Evolutionary conservation across 2,329 filamentous ascomycete species (phyloP), one percentile per base, ranked within the genome.

Genomic region (Diaporthe citrichinensis): DNA sequence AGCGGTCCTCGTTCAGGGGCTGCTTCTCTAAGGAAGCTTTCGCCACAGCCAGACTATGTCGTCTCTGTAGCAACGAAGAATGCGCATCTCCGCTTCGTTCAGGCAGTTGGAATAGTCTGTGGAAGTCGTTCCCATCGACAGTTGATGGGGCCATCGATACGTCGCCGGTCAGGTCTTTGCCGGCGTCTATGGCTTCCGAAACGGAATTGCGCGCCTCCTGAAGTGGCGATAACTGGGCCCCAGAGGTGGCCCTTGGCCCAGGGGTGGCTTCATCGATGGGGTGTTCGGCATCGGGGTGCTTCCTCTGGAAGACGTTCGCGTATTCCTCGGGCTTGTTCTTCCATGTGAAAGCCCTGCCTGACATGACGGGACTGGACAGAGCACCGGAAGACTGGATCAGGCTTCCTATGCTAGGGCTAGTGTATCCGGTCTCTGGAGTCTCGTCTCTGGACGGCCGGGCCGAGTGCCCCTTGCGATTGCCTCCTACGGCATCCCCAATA

Each of bases 401-500:
- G 31, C 82, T 80, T 20, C 84, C 81, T 41, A 85, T 82, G 51
- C 83, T 84, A 5, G 81, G 83, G 36, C 79, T 82, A 28, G 81
- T 79, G 57, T 81, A 80, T 6, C 80, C 80, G 57, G 81, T 82
- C 46, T 89, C 87, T 31, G 82, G 79, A 46, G 83, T 83, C n/a
- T 91, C 90, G 73, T 93, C 91, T 78, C 86, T 90, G 5, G 90
- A 92, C n/a, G 87, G 87, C 20, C 89, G 88, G 78, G 83, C 87
- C 62, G 81, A 80, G 76, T 93, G 90, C 2, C 89, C 88, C 77
- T 87, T 87, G n/a, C 88, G 81, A 15, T 85, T 86, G 20, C 88
- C 87, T 1, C 94, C 94, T 49, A 98, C 94, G 3, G 92, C 95
- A 81, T 96, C 95, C 81, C 96, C 96, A 82, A 98, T 95, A 49